phyloP scores from a whole-genome alignment of 2,329 filamentous ascomycete species.

The Ciborinia camelliae region DNA sequence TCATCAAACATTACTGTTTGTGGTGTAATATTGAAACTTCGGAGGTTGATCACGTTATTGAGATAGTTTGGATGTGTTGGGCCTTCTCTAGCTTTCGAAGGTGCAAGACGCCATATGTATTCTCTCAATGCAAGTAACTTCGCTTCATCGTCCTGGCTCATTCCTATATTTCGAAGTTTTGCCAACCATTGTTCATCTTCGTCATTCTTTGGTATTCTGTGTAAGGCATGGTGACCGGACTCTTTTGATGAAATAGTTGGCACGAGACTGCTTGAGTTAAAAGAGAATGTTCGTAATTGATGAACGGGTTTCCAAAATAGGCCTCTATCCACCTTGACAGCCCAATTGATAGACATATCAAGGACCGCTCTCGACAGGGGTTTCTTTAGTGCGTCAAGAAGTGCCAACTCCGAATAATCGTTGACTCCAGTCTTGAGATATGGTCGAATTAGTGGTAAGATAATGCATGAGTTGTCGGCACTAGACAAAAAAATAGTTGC shows the following conservation, averaged over 20 bases:
- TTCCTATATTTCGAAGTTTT: slow-evolving; percentile 77
- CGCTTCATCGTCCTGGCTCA: slow-evolving; percentile 78
- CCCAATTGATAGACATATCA: slow-evolving; percentile 85
- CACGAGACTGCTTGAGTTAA: slow-evolving; percentile 54
- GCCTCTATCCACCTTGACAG: slow-evolving; percentile 73
- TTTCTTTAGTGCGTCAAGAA: slow-evolving; percentile 80
- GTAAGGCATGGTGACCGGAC: slow-evolving; percentile 54
- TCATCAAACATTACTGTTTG: slow-evolving; percentile 94
- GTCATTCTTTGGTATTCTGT: slow-evolving; percentile 70
- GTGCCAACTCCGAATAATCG: slow-evolving; percentile 65
- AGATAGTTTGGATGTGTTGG: slow-evolving; percentile 43
- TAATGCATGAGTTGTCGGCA: slow-evolving; percentile 79
- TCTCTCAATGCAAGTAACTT: slow-evolving; percentile 84
- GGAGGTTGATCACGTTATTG: slow-evolving; percentile 70
- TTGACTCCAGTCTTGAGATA: slow-evolving; percentile 74
- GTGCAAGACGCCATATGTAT: slow-evolving; percentile 84
- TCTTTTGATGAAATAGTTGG: slow-evolving; percentile 56
- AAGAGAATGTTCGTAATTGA: slow-evolving; percentile 66
- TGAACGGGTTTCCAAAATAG: slow-evolving; percentile 81
- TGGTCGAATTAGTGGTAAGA: slow-evolving; percentile 74
- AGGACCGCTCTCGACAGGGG: slow-evolving; percentile 77
- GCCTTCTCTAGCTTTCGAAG: slow-evolving; percentile 51
- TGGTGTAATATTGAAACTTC: slow-evolving; percentile 71
- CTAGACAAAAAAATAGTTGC: slow-evolving; percentile 71
- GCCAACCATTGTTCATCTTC: slow-evolving; percentile 94